Conservation (phyloP, 306 rosid species). For the Arachis hypogaea region DNA sequence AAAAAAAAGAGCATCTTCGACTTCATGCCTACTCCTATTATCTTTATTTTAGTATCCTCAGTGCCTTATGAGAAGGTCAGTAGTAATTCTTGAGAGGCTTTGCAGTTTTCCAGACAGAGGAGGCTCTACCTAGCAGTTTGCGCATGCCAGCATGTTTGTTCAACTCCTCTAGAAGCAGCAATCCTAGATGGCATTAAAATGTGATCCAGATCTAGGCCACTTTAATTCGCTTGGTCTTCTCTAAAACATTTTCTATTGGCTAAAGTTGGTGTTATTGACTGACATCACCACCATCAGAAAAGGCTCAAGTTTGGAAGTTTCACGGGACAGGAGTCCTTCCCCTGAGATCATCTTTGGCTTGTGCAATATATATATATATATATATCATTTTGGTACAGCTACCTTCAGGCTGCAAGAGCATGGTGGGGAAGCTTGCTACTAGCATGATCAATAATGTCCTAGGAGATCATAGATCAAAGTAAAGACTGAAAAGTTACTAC, state of each 20-base stretch:
- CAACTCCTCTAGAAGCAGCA: constrained; percentile 26
- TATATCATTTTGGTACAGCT: constrained; percentile 34
- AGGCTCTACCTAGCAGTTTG: constrained; percentile 19
- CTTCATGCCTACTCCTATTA: neutral
- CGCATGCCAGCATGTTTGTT: constrained; percentile 24
- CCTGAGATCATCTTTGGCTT: constrained; percentile 44
- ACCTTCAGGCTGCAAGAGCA: constrained; percentile 43
- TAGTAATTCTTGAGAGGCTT: constrained; percentile 28
- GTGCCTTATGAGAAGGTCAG: constrained; percentile 29
- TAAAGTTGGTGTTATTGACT: constrained; percentile 23
- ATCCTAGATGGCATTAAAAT: constrained; percentile 30
- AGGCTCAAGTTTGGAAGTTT: constrained; percentile 36
- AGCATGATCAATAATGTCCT: constrained; percentile 48
- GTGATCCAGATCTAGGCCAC: constrained; percentile 2
- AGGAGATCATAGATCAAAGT: constrained; percentile 47
- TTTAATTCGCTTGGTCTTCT: constrained; percentile 10
- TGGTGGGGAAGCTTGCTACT: constrained; percentile 38
- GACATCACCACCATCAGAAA: constrained; percentile 38
- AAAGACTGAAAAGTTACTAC: constrained; percentile 36
- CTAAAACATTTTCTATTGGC: constrained; percentile 1
- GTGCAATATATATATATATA: constrained; percentile 39
- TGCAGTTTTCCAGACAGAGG: constrained; percentile 5
- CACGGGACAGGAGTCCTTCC: constrained; percentile 31
- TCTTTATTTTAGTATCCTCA: constrained; percentile 38
- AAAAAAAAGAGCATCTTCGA: neutral